Conservation (phyloP, 306 rosid species). For the Arachis hypogaea region DNA sequence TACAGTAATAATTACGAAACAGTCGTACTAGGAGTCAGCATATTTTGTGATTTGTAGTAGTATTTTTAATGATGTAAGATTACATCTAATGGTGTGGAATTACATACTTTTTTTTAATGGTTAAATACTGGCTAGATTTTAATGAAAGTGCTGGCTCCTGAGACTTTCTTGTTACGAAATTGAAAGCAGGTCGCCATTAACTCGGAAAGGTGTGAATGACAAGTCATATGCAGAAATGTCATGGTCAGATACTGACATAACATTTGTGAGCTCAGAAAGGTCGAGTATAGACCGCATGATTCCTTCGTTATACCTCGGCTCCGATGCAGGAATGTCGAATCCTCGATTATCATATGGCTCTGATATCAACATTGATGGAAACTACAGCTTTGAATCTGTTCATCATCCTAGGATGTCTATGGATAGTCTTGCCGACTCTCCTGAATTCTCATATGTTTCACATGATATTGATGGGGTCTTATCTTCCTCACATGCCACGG, state of each 20-base stretch:
- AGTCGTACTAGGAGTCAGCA: too few species aligned
- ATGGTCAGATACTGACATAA: constrained; percentile 59
- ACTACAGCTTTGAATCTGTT: constrained; percentile 62
- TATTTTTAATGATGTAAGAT: too few species aligned
- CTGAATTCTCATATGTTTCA: constrained; percentile 70
- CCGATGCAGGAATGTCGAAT: constrained; percentile 50
- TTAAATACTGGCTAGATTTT: too few species aligned
- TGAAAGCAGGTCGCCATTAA: constrained; percentile 84
- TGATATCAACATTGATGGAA: constrained; percentile 51
- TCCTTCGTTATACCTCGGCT: constrained; percentile 40
- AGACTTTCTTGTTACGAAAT: not conserved
- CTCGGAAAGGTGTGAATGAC: constrained; percentile 57
- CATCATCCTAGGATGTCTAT: constrained; percentile 58
- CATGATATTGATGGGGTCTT: constrained; percentile 65
- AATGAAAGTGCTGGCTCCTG: too few species aligned
- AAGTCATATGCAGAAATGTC: constrained; percentile 57
- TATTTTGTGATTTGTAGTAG: too few species aligned
- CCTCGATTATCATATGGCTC: constrained; percentile 65
- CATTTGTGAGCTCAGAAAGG: constrained; percentile 74
- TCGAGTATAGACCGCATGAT: constrained; percentile 71
- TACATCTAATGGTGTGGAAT: too few species aligned
- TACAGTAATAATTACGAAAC: too few species aligned
- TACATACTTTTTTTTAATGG: too few species aligned
- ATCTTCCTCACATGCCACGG: constrained; percentile 55
- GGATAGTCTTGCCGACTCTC: constrained; percentile 48